Evolutionary conservation across 352 stramenopile genomes (phyloP).

Genomic region (Phytopythium vexans): DNA sequence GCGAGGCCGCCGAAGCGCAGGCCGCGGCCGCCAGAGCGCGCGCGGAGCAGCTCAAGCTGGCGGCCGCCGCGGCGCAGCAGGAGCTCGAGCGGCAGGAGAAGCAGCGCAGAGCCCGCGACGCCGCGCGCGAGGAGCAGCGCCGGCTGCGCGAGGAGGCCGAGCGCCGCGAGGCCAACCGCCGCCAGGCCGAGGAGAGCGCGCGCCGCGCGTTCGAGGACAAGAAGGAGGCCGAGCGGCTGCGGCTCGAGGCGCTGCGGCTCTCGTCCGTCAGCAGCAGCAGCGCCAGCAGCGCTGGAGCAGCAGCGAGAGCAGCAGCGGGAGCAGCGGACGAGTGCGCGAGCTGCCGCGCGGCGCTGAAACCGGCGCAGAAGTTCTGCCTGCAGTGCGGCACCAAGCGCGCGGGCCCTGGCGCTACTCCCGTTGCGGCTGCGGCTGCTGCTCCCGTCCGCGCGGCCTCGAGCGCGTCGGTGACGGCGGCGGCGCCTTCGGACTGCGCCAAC

Average conservation of each 20-base stretch:
- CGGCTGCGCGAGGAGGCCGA: conserved; percentile 56
- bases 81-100: conserved; percentile 61
- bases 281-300: too few relatives aligned
- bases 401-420: not conserved
- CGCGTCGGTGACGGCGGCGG: conserved; percentile 4
- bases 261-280: conserved; percentile 23
- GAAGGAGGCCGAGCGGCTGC: conserved; percentile 56
- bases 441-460: conserved; percentile 7
- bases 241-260: conserved; percentile 46
- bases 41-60: conserved; percentile 51
- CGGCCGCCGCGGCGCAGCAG: conserved; percentile 49
- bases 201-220: conserved; percentile 61
- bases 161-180: conserved; percentile 56
- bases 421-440: not conserved
- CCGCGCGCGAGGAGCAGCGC: conserved; percentile 43
- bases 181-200: conserved; percentile 55
- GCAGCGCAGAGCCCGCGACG: conserved; percentile 34
- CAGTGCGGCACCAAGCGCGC: conserved; percentile 53
- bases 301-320: too few relatives aligned
- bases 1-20: conserved; percentile 54
- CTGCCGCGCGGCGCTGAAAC: conserved; percentile 15
- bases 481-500: conserved; percentile 22
- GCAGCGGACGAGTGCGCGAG: conserved; percentile 6
- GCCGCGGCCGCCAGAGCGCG: conserved; percentile 50
- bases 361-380: conserved; percentile 67